Percentiles rank a stretch among this genome's conserved stretches.
Conservation (phyloP, 1,284 basidiomycete species). For the Neonothopanus nambi region DNA sequence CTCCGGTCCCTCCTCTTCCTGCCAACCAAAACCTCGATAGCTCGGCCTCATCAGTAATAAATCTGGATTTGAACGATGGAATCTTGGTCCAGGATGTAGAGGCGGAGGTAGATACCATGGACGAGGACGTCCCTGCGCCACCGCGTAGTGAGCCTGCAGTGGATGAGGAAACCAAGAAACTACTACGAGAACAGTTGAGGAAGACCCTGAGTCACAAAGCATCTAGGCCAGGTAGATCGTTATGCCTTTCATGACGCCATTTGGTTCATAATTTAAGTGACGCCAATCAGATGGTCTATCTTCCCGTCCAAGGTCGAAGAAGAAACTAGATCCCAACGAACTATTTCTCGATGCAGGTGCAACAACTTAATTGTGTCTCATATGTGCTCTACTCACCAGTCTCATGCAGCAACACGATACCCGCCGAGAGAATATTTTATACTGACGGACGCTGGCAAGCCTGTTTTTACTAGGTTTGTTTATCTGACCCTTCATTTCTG, state of each 20-base stretch:
- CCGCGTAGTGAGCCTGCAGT: constrained; percentile 38
- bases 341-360: constrained; percentile 12
- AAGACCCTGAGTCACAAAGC: constrained; percentile 54
- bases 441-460: constrained; percentile 93
- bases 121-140: constrained; percentile 46
- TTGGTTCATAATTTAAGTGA: background rate
- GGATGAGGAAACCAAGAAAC: constrained; percentile 62
- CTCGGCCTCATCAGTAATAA: constrained; percentile 65
- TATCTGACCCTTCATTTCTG: constrained; percentile 1
- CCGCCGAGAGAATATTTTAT: constrained; percentile 85
- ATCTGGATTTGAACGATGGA: constrained; percentile 62
- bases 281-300: background rate
- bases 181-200: constrained; percentile 67
- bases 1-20: constrained; percentile 27
- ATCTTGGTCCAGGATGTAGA: constrained; percentile 69
- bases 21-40: constrained; percentile 43
- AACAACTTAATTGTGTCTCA: constrained; percentile 14
- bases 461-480: constrained; percentile 80
- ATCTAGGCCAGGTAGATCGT: constrained; percentile 32
- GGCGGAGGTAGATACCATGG: constrained; percentile 50
- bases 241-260: background rate
- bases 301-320: constrained; percentile 2
- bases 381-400: constrained; percentile 7
- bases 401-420: constrained; percentile 45
- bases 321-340: constrained; percentile 5